These are phyloP conservation scores for Collybia sordida DNA, from an alignment of 768 basidiomycete species.

Conservation along the genomic window DNA sequence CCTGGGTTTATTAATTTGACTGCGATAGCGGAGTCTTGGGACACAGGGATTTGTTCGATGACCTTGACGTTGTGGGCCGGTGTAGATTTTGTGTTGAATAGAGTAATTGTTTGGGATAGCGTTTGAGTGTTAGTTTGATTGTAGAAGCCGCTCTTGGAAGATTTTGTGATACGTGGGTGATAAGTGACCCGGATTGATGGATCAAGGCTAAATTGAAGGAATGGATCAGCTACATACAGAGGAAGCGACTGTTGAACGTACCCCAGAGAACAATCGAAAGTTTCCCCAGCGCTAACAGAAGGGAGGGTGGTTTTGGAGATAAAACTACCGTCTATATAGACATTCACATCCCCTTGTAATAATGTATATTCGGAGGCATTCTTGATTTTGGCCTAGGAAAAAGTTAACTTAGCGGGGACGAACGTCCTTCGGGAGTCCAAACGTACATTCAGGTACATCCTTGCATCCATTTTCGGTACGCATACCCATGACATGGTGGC, in stretches of 20 bases:
- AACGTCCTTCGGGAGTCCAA: neutral
- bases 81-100: constrained; percentile 20
- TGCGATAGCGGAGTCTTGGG: constrained; percentile 11
- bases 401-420: neutral
- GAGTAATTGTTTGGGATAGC: constrained; percentile 21
- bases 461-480: constrained; percentile 25
- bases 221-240: neutral
- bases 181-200: constrained; percentile 25
- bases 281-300: constrained; percentile 25
- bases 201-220: constrained; percentile 15
- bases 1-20: neutral
- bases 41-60: constrained; percentile 22
- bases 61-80: constrained; percentile 15
- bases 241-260: neutral
- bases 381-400: constrained; percentile 23
- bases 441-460: constrained; percentile 23
- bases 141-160: constrained; percentile 22
- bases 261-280: constrained; percentile 30
- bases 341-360: constrained; percentile 20
- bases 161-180: constrained; percentile 21
- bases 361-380: constrained; percentile 27
- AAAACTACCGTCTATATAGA: constrained; percentile 27
- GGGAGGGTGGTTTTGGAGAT: constrained; percentile 23
- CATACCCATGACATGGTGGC: constrained; percentile 26
- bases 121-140: constrained; percentile 18